Percentiles rank a stretch among this genome's conserved stretches.
Evolutionary conservation across 192 early-diverging fungal species (phyloP).

Genomic region (Diversispora eburnea): DNA sequence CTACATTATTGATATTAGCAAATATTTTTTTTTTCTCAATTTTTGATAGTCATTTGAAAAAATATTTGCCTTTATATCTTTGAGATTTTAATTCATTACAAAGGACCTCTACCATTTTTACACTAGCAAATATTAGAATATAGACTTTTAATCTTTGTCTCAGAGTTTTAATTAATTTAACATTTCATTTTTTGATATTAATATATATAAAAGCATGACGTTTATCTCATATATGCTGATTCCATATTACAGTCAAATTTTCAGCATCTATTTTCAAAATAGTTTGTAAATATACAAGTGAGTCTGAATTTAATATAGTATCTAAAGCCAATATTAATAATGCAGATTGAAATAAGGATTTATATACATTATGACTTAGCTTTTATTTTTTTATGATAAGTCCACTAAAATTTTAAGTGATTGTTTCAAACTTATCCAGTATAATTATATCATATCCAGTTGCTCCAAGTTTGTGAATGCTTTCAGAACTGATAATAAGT

Average conservation of each 20-base stretch:
- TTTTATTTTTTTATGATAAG: neutral
- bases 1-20: slow-evolving; percentile 14
- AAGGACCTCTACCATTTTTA: neutral
- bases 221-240: slow-evolving; percentile 12
- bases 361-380: slow-evolving; percentile 10
- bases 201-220: slow-evolving; percentile 14
- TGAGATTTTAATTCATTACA: slow-evolving; percentile 13
- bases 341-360: slow-evolving; percentile 11
- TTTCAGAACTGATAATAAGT: slow-evolving; percentile 18
- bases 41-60: slow-evolving; percentile 11
- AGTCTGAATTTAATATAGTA: slow-evolving; percentile 7
- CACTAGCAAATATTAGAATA: slow-evolving; percentile 20
- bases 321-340: slow-evolving; percentile 20
- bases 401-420: slow-evolving; percentile 20
- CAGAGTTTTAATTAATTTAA: slow-evolving; percentile 9
- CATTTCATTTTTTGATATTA: slow-evolving; percentile 21
- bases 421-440: slow-evolving; percentile 20
- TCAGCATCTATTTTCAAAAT: slow-evolving; percentile 15
- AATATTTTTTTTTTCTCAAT: slow-evolving; percentile 13
- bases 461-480: slow-evolving; percentile 17
- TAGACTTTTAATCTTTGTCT: slow-evolving; percentile 16
- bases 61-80: slow-evolving; percentile 1
- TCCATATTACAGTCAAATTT: slow-evolving; percentile 16
- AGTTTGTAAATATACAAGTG: slow-evolving; percentile 6
- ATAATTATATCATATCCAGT: slow-evolving; percentile 23